phyloP scores from a whole-genome alignment of 2,329 filamentous ascomycete genomes.

The Talaromyces amestolkiae region DNA sequence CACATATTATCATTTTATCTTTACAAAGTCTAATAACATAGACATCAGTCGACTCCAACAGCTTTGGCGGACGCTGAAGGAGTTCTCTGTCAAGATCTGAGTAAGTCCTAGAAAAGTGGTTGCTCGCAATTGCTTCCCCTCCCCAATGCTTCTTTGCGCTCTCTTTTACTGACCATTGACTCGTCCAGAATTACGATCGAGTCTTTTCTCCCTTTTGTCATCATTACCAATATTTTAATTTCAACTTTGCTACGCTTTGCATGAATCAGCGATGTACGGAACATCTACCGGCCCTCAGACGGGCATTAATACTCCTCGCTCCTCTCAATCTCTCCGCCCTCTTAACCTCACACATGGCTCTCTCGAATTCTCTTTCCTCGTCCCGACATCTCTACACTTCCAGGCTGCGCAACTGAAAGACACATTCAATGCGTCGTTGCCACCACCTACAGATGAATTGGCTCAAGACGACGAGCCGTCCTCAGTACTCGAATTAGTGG shows the following conservation, averaged over 20 bases:
- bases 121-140: not conserved
- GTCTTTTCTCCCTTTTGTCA: not conserved
- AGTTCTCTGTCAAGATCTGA: constrained; percentile 12
- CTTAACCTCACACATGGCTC: constrained; percentile 88
- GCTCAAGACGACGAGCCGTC: constrained; percentile 99
- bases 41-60: constrained; percentile 17
- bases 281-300: constrained; percentile 79
- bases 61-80: constrained; percentile 17
- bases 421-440: constrained; percentile 78
- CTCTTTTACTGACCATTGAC: not conserved
- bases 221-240: not conserved
- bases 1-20: not conserved
- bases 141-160: not conserved
- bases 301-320: constrained; percentile 94
- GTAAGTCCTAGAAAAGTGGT: not conserved
- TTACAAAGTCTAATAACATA: not conserved
- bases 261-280: constrained; percentile 68
- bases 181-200: not conserved
- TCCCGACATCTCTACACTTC: constrained; percentile 93
- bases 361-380: constrained; percentile 92
- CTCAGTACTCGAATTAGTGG: constrained; percentile 86
- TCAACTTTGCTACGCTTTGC: constrained; percentile 1
- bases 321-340: constrained; percentile 85
- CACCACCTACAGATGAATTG: constrained; percentile 90
- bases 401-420: constrained; percentile 94